Evolutionary conservation across 441 rosid genomes (phyloP).

Genomic region (Omphalea diandra): DNA sequence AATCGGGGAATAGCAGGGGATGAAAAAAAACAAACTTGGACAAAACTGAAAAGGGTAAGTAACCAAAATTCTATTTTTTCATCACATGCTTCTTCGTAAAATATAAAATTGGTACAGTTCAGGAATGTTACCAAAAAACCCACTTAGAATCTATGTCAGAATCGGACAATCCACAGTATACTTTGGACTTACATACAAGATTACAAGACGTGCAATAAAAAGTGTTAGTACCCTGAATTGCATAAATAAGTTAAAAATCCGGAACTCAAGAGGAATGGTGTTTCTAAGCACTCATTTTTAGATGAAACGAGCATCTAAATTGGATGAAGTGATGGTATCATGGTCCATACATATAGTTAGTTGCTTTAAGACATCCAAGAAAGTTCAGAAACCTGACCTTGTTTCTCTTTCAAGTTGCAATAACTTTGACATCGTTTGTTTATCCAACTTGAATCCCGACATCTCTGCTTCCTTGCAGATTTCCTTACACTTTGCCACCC

Average conservation of each 20-base stretch:
- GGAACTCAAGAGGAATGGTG: background rate
- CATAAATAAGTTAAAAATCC: background rate
- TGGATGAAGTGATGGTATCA: background rate
- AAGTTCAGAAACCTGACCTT: slow-evolving; percentile 10
- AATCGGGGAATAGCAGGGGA: too few species aligned
- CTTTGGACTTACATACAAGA: too few species aligned
- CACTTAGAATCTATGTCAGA: too few species aligned
- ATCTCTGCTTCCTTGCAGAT: slow-evolving; percentile 69
- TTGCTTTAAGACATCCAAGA: background rate
- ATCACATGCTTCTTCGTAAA: too few species aligned
- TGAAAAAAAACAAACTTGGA: too few species aligned
- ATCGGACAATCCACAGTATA: too few species aligned
- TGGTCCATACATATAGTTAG: background rate
- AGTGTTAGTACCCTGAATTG: background rate
- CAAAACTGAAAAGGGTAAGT: too few species aligned
- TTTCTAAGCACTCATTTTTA: background rate
- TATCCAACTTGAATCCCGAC: slow-evolving; percentile 68
- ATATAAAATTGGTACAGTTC: too few species aligned
- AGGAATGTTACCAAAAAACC: too few species aligned
- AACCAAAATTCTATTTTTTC: too few species aligned
- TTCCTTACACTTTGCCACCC: slow-evolving; percentile 68
- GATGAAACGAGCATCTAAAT: background rate
- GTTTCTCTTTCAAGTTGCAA: slow-evolving; percentile 42
- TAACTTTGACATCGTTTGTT: slow-evolving; percentile 31
- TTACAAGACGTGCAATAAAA: too few species aligned